Evolutionary conservation across 2,329 filamentous ascomycete genomes (phyloP), one percentile per base, ranked within the genome.

Genomic region (Clarireedia monteithiana): DNA sequence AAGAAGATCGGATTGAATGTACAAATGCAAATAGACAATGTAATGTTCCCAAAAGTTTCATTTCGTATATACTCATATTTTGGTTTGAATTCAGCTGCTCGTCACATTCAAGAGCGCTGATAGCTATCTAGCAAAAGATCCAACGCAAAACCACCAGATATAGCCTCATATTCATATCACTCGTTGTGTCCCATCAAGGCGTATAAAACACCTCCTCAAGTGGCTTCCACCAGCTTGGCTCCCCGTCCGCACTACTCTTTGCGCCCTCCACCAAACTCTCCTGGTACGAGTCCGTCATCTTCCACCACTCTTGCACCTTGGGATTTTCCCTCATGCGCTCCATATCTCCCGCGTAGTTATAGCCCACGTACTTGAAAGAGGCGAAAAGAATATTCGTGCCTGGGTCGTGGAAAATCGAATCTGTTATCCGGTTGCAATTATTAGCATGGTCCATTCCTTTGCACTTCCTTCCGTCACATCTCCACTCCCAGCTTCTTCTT

Each of bases 291-390:
- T 92, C 88, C 50, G 88, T 91, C 83, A 91, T 85, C 57, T 74
- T 74, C 88, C 88, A 92, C 89, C 88, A 92, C 69, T 87, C 83
- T 55, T 82, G 78, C 36, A 91, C 85, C 66, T 84, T 85, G 1
- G 81, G 78, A 63, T 91, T 89, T 56, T 81, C 82, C 1, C 78
- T 77, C 87, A 91, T 91, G 59, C 75, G 77, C 69, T 81, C 78
- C 89, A 92, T 91, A 66, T 92, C 88, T 9, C 76, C 84, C 2
- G 80, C 83, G 58, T 81, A 91, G 60, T 89, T 79, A 58, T 79
- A 79, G 0, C 89, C 88, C n/a, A 86, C 75, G 65, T 91, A 92
- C 69, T 89, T 91, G 75, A 91, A 89, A 24, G 75, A 83, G 0
- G 86, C 85, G 67, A 91, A 91, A 1, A 92, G 76, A 44, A 84